Percentiles rank a stretch among this genome's conserved stretches.
phyloP scores from a whole-genome alignment of 345 rosid genomes.

The Salix brachista region DNA sequence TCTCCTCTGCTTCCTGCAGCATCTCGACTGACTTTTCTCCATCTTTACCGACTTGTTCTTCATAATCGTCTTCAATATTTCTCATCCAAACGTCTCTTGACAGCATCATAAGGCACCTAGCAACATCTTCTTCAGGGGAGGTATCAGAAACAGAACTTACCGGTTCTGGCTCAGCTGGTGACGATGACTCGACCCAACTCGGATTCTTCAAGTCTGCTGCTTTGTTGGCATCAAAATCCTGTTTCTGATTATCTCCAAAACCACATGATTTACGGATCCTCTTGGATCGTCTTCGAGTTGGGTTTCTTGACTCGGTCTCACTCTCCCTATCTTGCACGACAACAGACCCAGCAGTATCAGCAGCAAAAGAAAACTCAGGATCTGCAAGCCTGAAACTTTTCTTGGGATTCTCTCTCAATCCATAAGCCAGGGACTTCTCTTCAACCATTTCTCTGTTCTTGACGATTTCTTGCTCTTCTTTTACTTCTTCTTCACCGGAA shows the following conservation, averaged over 20 bases:
- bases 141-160: conserved; percentile 29
- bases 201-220: neutral
- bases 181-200: neutral
- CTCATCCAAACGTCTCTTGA: conserved; percentile 24
- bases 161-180: conserved; percentile 22
- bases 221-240: conserved; percentile 6
- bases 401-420: conserved; percentile 34
- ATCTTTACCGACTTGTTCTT: neutral
- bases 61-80: neutral
- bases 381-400: conserved; percentile 31
- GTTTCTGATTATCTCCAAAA: conserved; percentile 5
- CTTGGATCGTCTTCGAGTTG: conserved; percentile 30
- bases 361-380: conserved; percentile 34
- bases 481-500: conserved; percentile 8
- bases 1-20: conserved; percentile 5
- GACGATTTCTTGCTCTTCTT: conserved; percentile 9
- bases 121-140: conserved; percentile 29
- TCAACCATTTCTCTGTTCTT: conserved; percentile 6
- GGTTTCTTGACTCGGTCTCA: conserved; percentile 34
- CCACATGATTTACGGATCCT: conserved; percentile 19
- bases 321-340: conserved; percentile 30
- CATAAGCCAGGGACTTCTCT: conserved; percentile 18
- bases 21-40: conserved; percentile 11
- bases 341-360: conserved; percentile 2
- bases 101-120: conserved; percentile 30